Conservation (phyloP, 768 basidiomycete species). For the Tylopilus sp. region DNA sequence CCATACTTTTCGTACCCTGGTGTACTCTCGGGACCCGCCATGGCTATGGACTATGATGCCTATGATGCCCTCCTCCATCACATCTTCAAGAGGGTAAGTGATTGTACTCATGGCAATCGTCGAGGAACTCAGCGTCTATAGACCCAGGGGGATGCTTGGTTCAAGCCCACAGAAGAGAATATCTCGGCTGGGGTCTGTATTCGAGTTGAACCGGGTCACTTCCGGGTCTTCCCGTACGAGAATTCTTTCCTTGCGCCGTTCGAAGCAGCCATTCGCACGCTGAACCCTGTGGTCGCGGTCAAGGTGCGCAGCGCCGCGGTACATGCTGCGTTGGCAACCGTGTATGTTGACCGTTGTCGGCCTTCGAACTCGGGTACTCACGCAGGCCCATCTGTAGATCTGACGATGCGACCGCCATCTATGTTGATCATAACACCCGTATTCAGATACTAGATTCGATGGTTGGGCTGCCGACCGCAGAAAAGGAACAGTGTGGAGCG, state of each 20-base stretch:
- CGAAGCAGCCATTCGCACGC: conserved; percentile 66
- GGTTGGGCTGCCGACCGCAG: conserved; percentile 62
- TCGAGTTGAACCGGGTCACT: conserved; percentile 62
- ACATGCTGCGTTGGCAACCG: conserved; percentile 69
- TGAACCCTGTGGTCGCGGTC: conserved; percentile 85
- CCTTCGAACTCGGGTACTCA: conserved; percentile 1
- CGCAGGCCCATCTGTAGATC: conserved; percentile 34
- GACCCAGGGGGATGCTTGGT: conserved; percentile 85
- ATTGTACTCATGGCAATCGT: background rate
- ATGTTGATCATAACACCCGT: conserved; percentile 75
- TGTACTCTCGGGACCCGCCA: conserved; percentile 1
- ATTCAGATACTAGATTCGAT: conserved; percentile 84
- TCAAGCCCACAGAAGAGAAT: conserved; percentile 82
- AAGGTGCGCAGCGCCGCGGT: conserved; percentile 78
- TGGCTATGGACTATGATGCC: conserved; percentile 59
- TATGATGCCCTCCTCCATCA: conserved; percentile 79
- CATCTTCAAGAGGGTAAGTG: conserved; percentile 67
- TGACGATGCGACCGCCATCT: conserved; percentile 59
- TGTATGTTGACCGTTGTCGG: conserved; percentile 42
- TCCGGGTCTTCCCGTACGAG: conserved; percentile 84
- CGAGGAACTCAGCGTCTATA: conserved; percentile 25
- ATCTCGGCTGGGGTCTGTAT: conserved; percentile 76
- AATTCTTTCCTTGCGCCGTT: conserved; percentile 79
- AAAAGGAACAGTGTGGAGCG: conserved; percentile 90
- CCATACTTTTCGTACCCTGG: background rate